Conservation (phyloP, 1,284 basidiomycete species). For the Phlebopus sp. region DNA sequence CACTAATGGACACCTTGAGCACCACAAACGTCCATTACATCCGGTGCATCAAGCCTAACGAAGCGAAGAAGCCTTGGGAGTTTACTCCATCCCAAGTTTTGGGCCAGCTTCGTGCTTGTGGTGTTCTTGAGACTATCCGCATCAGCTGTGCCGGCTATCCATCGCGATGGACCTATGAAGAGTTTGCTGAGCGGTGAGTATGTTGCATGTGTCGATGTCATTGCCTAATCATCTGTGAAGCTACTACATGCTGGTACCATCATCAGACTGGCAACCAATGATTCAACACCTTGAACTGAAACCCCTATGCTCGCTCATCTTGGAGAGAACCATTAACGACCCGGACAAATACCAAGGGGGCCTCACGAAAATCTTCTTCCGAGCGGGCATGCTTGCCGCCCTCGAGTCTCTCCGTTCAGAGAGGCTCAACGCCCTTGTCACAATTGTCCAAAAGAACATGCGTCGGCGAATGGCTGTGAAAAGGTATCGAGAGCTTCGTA, state of each 20-base stretch:
- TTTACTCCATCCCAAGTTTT: slow-evolving; percentile 96
- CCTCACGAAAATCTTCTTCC: slow-evolving; percentile 98
- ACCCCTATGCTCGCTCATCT: slow-evolving; percentile 81
- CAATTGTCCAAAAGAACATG: slow-evolving; percentile 97
- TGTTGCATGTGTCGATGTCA: not conserved
- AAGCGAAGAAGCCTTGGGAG: slow-evolving; percentile 95
- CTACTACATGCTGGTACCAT: slow-evolving; percentile 95
- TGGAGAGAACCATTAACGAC: slow-evolving; percentile 86
- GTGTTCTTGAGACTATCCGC: slow-evolving; percentile 98
- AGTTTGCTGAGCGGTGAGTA: slow-evolving; percentile 94
- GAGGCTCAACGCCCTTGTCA: slow-evolving; percentile 87
- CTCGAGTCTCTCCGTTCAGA: slow-evolving; percentile 89
- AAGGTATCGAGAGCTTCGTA: slow-evolving; percentile 73
- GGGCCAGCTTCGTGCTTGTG: slow-evolving; percentile 94
- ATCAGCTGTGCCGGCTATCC: slow-evolving; percentile 99
- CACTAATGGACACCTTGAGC: slow-evolving; percentile 96
- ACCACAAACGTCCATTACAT: slow-evolving; percentile 99
- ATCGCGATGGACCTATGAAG: slow-evolving; percentile 98
- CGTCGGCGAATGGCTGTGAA: slow-evolving; percentile 82
- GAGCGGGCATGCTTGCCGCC: slow-evolving; percentile 98
- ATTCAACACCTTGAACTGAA: slow-evolving; percentile 79
- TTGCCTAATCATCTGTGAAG: slow-evolving; percentile 40
- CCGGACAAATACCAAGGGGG: slow-evolving; percentile 97
- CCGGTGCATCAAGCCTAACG: slow-evolving; percentile 99
- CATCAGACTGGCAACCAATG: slow-evolving; percentile 81